Conservation (phyloP, 164 flowering plant genomes). For the Macadamia tetraphylla region DNA sequence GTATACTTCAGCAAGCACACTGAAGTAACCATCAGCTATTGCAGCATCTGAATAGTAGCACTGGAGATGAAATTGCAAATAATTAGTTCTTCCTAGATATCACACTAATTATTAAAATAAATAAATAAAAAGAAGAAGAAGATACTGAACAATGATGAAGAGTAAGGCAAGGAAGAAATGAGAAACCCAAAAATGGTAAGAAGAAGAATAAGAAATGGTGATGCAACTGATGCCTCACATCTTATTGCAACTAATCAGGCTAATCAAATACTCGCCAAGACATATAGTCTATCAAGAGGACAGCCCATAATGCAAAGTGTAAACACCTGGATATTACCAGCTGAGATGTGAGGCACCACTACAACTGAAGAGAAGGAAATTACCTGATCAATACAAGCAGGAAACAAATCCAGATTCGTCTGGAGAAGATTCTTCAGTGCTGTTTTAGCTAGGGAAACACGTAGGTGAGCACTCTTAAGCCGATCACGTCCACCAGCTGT, state of each 20-base stretch:
- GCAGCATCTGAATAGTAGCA: conserved; percentile 96
- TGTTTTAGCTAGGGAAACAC: conserved; percentile 78
- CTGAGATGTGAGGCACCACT: neutral
- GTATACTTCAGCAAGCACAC: conserved; percentile 97
- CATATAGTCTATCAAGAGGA: neutral
- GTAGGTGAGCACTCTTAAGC: conserved; percentile 73
- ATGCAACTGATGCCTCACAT: conserved; percentile 1
- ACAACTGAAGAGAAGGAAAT: conserved; percentile 2
- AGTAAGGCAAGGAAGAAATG: neutral
- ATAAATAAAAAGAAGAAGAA: neutral
- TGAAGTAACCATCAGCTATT: conserved; percentile 97
- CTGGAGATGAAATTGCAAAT: conserved; percentile 31
- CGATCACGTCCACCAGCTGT: conserved; percentile 74
- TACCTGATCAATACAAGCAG: conserved; percentile 99
- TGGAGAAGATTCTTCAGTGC: conserved; percentile 93
- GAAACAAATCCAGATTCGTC: conserved; percentile 94
- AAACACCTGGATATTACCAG: neutral
- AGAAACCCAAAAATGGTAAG: neutral
- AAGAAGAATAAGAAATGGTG: neutral
- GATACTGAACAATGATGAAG: neutral
- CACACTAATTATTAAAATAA: no score
- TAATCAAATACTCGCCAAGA: neutral
- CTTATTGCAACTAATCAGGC: neutral
- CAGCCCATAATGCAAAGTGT: neutral
- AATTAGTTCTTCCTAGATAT: conserved; percentile 6